Base-by-base conservation (phyloP, 768 basidiomycete genomes). In the Lepiota venenata region DNA sequence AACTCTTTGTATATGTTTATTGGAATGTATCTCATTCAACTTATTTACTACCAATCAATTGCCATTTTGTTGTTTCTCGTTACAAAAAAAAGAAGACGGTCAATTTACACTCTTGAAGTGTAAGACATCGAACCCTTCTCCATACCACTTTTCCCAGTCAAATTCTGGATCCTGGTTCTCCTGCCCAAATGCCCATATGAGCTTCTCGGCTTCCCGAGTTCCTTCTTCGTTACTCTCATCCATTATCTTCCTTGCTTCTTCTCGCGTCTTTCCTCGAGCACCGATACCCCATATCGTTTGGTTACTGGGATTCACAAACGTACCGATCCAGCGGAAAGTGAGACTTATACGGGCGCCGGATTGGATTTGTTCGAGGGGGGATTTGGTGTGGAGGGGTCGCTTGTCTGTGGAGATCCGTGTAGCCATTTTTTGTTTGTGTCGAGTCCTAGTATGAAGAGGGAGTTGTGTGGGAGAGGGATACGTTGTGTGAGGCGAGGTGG, bases 341-440 rank as follows among this genome's bases (percentile, higher is more conserved):
- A 91, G 67, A 62, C 88, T 90, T 64, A 92, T 90, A 44, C 90
- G 78, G 47, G 77, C 84, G 21, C 85, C 86, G n/a, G 71, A 63
- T 60, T 77, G 72, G 41, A 71, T 69, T 27, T 67, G 77, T 69
- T 92, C 90, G 21, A 71, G 77, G 2, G 66, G 63, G 1, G 76
- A 72, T 66, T 91, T 92, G 2, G 68, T 63, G 5, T 64, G 55
- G 2, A 75, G 55, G 2, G 81, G 79, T 1, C 91, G 84, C 58
- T 88, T 91, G 70, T 92, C 90, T 50, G 82, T 81, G 56, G 83
- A 81, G 59, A 93, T 88, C 80, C 82, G 62, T 93, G 90, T 50
- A 91, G 70, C 87, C 88, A 92, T 55, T 75, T 77, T 51, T 73
- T 71, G 60, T 93, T 93, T 45, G 89, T 91, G 50, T 77, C 74